Base-by-base conservation (phyloP, 345 rosid species). In the Capsella bursapastoris region DNA sequence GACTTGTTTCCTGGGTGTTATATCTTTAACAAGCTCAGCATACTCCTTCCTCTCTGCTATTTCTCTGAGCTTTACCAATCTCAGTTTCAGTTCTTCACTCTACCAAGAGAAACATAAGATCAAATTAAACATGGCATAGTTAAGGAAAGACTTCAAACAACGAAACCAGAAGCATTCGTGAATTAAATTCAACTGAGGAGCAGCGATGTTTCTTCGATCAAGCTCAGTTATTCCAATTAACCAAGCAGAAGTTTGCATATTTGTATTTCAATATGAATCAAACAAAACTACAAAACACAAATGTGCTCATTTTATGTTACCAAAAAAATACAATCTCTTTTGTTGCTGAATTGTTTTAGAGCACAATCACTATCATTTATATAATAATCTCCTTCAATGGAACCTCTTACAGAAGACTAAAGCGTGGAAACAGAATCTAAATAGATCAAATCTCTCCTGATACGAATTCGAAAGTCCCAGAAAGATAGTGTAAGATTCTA, bases 21-120 rank as follows among this genome's bases (percentile, higher is more conserved):
- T 88, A 79, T 91, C 98, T 79, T 85, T 94, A 47, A 94, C 95
- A 59, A 94, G 93, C 81, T 90, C 95, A 66, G 83, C 81, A 56
- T 94, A 94, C 8, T 85, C 95, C 37, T 84, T 90, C 83, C 89
- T 85, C 86, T 94, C 97, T 13, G 89, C 89, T 76, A 86, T 62
- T 65, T 90, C 97, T 34, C 84, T 83, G 12, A 94, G 89, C 76
- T 90, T 85, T 52, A 63, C 35, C 71, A 91, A 79, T 63, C 98
- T 88, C n/a, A 77, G 82, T 72, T 87, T 86, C 67, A 91, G 66
- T 61, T 88, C 97, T 77, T 88, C 91, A 41, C 93, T 88, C 98
- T 93, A 79, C 12, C 10, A 58, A 48, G 13, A 15, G 1, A 7
- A 56, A 48, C 65, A 45, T 11, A 40, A 69, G n/a, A 57, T 25